A percentile compares a stretch with the other conserved stretches of the same genome.
Evolutionary conservation across 1,139 yeast species (phyloP).

Genomic region (Sugiyamaella novakii): DNA sequence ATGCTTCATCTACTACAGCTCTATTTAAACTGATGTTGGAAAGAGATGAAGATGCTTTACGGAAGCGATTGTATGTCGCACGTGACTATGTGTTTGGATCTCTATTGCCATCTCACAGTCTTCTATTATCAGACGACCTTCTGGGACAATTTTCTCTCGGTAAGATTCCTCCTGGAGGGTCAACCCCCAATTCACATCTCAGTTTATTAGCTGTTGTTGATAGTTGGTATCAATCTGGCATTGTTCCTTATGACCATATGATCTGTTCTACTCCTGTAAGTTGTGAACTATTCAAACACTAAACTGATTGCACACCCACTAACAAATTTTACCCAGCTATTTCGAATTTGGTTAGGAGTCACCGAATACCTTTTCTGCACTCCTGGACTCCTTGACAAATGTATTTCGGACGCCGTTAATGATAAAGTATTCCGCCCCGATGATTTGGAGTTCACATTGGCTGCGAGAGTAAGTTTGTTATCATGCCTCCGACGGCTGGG

Average conservation of each 20-base stretch:
- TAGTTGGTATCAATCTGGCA: slow-evolving; percentile 83
- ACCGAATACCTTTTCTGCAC: slow-evolving; percentile 88
- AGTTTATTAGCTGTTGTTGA: slow-evolving; percentile 89
- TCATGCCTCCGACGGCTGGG: no score
- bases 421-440: slow-evolving; percentile 78
- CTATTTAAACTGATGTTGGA: slow-evolving; percentile 81
- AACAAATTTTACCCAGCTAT: no score
- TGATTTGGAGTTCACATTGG: slow-evolving; percentile 63
- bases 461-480: slow-evolving; percentile 38
- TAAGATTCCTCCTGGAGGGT: slow-evolving; percentile 70
- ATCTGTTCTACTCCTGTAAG: slow-evolving; percentile 85
- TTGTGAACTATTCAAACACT: no score
- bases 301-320: no score
- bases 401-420: slow-evolving; percentile 68
- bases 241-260: slow-evolving; percentile 93
- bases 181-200: slow-evolving; percentile 83
- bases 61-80: slow-evolving; percentile 62
- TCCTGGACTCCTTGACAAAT: slow-evolving; percentile 75
- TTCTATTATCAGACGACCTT: slow-evolving; percentile 76
- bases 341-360: slow-evolving; percentile 90
- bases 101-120: slow-evolving; percentile 52
- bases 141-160: slow-evolving; percentile 78
- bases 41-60: slow-evolving; percentile 60
- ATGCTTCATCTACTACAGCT: slow-evolving; percentile 81
- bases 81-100: slow-evolving; percentile 76